Base-by-base conservation (phyloP, 2,329 filamentous ascomycete species). In the Ascochyta pisi region DNA sequence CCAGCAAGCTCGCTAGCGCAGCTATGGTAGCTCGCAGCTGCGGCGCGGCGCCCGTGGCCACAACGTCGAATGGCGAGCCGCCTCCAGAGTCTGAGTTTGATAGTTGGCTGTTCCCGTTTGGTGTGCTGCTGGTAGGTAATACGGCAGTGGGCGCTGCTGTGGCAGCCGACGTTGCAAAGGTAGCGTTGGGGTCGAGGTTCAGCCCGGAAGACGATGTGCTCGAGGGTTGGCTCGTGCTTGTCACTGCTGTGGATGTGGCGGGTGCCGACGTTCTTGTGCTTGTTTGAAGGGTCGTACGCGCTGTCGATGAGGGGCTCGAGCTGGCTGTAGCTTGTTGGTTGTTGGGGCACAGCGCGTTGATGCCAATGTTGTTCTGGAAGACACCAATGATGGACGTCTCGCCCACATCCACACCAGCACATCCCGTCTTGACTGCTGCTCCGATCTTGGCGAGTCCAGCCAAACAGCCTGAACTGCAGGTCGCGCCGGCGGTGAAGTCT, bases 31-130 rank as follows among this genome's bases (percentile, higher is more conserved):
- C n/a, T 12, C 41, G 56, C 7, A 58, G 13, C 9, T 56, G 69
- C 29, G 59, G 51, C 24, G 68, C 64, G 2, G 64, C 55, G 29
- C 66, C 63, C 0, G 59, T 59, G 1, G 69, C 66, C 8, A 63
- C 58, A 12, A 75, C 66, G 57, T 80, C 78, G 55, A 81, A 81
- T 5, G 78, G 79, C 48, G 76, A 79, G n/a, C 79, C 79, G 15
- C 78, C 78, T 19, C 78, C 77, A 12, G 73, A 76, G 24, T 73
- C 69, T 19, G 69, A 60, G 45, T 70, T 75, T 9, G 69, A 70
- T 16, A 73, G 69, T 52, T 77, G 71, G 15, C 63, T 62, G 31
- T 64, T 73, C 7, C 54, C n/a, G 63, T 62, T 50, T 34, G 58
- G 49, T 34, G 62, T 35, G 48, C 61, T 48, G 49, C 49, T 61